These are phyloP conservation scores for Avena eriantha DNA, from an alignment of 176 grass and related monocot species.

Conservation along the genomic window DNA sequence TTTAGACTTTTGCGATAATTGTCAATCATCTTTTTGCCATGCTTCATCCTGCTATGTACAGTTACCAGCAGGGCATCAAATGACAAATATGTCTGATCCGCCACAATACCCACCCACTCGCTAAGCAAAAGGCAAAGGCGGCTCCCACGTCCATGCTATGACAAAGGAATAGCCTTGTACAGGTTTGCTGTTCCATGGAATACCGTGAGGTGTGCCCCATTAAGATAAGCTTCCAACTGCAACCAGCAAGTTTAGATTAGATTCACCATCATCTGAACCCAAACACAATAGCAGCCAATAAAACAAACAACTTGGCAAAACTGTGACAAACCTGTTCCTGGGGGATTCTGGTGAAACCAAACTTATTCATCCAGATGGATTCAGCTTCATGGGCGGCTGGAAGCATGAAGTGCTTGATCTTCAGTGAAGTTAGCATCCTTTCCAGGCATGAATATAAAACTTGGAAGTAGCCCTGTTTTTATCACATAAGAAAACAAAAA, in stretches of 20 bases:
- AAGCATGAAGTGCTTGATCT: conserved; percentile 82
- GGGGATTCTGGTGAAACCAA: conserved; percentile 79
- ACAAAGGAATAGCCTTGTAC: conserved; percentile 68
- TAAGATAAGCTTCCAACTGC: conserved; percentile 72
- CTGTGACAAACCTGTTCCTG: conserved; percentile 60
- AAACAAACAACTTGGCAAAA: neutral
- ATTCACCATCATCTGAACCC: neutral
- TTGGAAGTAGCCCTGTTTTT: conserved; percentile 91
- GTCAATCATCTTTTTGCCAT: conserved; percentile 30
- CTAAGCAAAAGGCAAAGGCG: conserved; percentile 1
- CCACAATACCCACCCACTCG: neutral
- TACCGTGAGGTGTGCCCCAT: conserved; percentile 72
- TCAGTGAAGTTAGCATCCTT: conserved; percentile 68
- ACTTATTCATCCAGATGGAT: conserved; percentile 95
- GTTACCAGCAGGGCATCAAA: conserved; percentile 40
- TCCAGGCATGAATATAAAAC: conserved; percentile 77
- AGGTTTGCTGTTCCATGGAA: conserved; percentile 83
- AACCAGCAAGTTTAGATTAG: conserved; percentile 24
- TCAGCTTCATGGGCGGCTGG: conserved; percentile 95
- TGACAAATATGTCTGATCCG: conserved; percentile 5
- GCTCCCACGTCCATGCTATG: conserved; percentile 16
- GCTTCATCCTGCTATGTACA: conserved; percentile 51
- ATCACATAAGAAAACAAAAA: neutral
- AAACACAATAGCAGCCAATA: neutral
- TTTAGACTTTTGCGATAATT: conserved; percentile 17